Conservation (phyloP, 768 basidiomycete species). For the Mycena chlorophos region DNA sequence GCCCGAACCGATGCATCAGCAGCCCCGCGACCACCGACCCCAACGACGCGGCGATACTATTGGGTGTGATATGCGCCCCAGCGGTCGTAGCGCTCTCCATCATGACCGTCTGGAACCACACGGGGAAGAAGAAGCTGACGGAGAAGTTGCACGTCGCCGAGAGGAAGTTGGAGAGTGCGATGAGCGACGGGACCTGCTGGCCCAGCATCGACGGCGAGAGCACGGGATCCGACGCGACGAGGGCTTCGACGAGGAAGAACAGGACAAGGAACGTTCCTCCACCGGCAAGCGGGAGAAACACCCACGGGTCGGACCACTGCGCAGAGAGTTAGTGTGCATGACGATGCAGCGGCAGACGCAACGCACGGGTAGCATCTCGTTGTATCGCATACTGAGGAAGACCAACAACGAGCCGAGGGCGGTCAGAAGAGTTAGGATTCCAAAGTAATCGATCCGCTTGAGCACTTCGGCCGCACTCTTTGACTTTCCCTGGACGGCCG, state of each 20-base stretch:
- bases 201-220: constrained; percentile 65
- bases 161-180: constrained; percentile 71
- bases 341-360: too few relatives aligned
- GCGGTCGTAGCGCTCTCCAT: constrained; percentile 66
- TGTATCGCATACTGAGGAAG: constrained; percentile 71
- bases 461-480: constrained; percentile 65
- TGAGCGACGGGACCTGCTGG: constrained; percentile 69
- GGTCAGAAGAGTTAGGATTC: constrained; percentile 60
- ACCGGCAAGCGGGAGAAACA: constrained; percentile 50
- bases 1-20: constrained; percentile 54
- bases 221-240: constrained; percentile 68
- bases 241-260: constrained; percentile 66
- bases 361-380: constrained; percentile 61
- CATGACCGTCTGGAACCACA: constrained; percentile 82
- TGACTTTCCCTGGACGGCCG: constrained; percentile 55
- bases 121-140: constrained; percentile 78
- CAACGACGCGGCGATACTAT: not conserved
- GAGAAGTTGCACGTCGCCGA: constrained; percentile 75
- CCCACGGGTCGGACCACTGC: constrained; percentile 61
- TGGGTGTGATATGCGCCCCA: constrained; percentile 35
- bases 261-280: constrained; percentile 44
- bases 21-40: constrained; percentile 25
- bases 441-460: constrained; percentile 77
- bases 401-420: constrained; percentile 61
- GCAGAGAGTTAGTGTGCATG: too few relatives aligned